A percentile compares a stretch with the other conserved stretches of the same genome.
Evolutionary conservation across 345 rosid species (phyloP).

Genomic region (Brassica juncea): DNA sequence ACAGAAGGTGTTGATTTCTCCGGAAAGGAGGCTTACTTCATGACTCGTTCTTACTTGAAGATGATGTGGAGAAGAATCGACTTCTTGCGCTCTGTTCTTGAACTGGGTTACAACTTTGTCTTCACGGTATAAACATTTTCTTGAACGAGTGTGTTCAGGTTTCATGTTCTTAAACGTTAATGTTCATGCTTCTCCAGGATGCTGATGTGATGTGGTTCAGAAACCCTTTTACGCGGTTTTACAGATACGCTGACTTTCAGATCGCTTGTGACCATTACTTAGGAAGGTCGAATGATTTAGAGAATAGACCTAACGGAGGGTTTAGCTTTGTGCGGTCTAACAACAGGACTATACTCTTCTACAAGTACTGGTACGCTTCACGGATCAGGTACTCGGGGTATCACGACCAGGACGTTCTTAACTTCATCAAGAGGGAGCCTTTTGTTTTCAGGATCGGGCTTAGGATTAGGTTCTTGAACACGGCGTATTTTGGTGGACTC

Average conservation of each 20-base stretch:
- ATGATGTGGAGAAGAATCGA: constrained; percentile 98
- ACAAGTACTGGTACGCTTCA: constrained; percentile 81
- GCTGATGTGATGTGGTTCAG: constrained; percentile 97
- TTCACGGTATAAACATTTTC: constrained; percentile 64
- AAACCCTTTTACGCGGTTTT: constrained; percentile 72
- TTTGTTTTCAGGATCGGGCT: constrained; percentile 51
- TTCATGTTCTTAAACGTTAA: too few species aligned
- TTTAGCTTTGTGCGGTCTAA: constrained; percentile 68
- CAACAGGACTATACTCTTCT: constrained; percentile 71
- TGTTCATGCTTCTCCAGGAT: constrained; percentile 65
- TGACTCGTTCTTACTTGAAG: constrained; percentile 73
- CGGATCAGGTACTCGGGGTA: constrained; percentile 51
- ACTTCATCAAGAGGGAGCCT: constrained; percentile 58
- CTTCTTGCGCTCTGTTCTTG: constrained; percentile 72
- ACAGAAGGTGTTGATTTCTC: constrained; percentile 74
- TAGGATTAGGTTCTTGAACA: constrained; percentile 72
- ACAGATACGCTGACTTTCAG: constrained; percentile 70
- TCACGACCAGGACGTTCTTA: constrained; percentile 84
- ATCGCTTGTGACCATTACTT: constrained; percentile 76
- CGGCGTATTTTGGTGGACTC: constrained; percentile 77
- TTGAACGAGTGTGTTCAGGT: not conserved
- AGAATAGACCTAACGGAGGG: constrained; percentile 76
- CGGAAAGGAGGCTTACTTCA: constrained; percentile 69
- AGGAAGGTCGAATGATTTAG: constrained; percentile 53
- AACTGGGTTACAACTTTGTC: constrained; percentile 78